Base-by-base conservation (phyloP, 2,329 filamentous ascomycete species). In the Clarireedia homoeocarpa region DNA sequence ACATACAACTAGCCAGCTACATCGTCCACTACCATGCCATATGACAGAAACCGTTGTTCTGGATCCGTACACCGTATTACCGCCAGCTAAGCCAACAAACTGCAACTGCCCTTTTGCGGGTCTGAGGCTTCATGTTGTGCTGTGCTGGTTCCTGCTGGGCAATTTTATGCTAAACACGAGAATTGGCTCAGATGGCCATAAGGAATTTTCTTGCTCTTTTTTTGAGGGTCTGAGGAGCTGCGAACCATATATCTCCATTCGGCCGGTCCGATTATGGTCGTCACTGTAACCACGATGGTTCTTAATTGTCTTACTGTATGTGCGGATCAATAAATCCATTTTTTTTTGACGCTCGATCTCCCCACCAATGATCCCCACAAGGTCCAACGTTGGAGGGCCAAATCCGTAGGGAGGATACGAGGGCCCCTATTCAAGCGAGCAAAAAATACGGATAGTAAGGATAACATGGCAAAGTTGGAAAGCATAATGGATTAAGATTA, bases 391-490 rank as follows among this genome's bases (percentile, higher is more conserved):
- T 44, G 53, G 49, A 27, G 17, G 50, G 17, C 10, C 23, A 36
- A 24, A 55, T 27, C 26, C 17, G 50, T 44, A 50, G 36, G 30
- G 14, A 24, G n/a, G 36, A 55, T 12, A 55, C 17, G 38, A 44
- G 42, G 38, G 26, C 53, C 53, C 53, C 53, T 50, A 50, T 55
- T 50, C 53, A 50, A 55, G 53, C 53, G 53, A 55, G 38, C 34
- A 27, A 34, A 10, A 24, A 27, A 38, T 9, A 55, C 40, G 15
- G 26, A 24, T 34, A 9, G 45, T 36, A 26, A 27, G 27, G 20
- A 23, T 39, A 44, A 55, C 17, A 24, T 17, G 53, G 53, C 12
- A 44, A 12, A 39, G 17, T 23, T 24, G 40, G 27, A 40, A 44
- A 27, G 20, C 27, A 55, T 24, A 24, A 42, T 51, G 10, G 47